Percentiles rank a stretch among this genome's conserved stretches.
These are phyloP conservation scores for Pseudocercospora fuligena DNA, from an alignment of 2,329 filamentous ascomycete species.

Conservation along the genomic window DNA sequence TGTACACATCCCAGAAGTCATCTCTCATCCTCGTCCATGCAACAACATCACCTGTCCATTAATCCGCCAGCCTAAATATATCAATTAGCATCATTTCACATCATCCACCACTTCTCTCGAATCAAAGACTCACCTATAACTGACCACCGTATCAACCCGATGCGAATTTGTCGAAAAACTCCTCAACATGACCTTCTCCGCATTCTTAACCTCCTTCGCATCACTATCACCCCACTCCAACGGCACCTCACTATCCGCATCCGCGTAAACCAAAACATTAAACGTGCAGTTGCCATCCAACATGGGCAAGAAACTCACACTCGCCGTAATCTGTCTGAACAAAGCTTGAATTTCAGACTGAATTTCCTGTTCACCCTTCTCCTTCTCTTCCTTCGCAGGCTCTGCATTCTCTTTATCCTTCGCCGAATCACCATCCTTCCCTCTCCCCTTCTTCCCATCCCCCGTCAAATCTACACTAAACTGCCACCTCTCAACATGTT, in stretches of 20 bases:
- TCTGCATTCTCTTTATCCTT: conserved; percentile 71
- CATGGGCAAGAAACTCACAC: conserved; percentile 94
- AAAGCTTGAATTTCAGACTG: conserved; percentile 95
- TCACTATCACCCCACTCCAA: conserved; percentile 99
- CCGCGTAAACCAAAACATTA: conserved; percentile 96
- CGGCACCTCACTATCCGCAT: conserved; percentile 93
- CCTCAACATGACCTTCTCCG: conserved; percentile 91
- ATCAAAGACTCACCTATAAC: conserved; percentile 65
- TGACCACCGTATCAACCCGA: conserved; percentile 91
- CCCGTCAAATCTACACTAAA: conserved; percentile 71
- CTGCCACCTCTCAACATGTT: conserved; percentile 96
- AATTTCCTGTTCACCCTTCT: conserved; percentile 92
- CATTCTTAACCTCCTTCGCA: conserved; percentile 92
- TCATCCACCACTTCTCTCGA: neutral
- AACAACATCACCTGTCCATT: neutral
- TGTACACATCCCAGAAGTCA: neutral
- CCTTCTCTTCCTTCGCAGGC: conserved; percentile 40
- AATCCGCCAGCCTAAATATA: neutral
- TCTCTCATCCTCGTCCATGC: neutral
- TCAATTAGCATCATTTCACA: neutral
- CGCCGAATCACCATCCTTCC: conserved; percentile 21
- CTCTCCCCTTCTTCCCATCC: neutral
- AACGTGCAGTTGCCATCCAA: conserved; percentile 95
- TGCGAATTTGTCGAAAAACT: conserved; percentile 97
- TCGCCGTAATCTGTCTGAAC: conserved; percentile 97